Evolutionary conservation across 768 basidiomycete species (phyloP).

Genomic region (Boletus rubroflammeus): DNA sequence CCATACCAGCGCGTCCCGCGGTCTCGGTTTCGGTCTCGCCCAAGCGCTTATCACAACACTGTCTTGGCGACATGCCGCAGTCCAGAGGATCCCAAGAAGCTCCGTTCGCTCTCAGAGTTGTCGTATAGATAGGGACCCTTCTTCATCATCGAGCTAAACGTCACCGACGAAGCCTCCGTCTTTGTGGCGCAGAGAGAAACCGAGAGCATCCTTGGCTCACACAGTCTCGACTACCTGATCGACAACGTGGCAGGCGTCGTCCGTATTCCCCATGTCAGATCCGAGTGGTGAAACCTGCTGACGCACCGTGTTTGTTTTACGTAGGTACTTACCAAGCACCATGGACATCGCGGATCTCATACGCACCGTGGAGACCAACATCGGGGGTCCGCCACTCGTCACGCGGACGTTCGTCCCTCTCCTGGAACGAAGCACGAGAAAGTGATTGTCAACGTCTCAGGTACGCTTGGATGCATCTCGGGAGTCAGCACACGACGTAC

Average conservation of each 20-base stretch:
- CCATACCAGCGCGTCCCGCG: constrained; percentile 23
- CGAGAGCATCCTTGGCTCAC: constrained; percentile 1
- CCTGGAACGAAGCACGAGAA: constrained; percentile 29
- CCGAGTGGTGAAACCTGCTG: not conserved
- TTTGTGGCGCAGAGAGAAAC: not conserved
- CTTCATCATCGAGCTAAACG: constrained; percentile 29
- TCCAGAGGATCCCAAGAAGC: constrained; percentile 18
- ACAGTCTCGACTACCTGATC: constrained; percentile 34
- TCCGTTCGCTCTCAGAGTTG: constrained; percentile 18
- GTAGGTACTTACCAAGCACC: constrained; percentile 25
- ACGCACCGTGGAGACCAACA: constrained; percentile 26
- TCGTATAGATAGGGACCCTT: not conserved
- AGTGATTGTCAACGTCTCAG: constrained; percentile 34
- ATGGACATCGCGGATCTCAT: constrained; percentile 20
- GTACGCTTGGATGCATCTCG: constrained; percentile 27
- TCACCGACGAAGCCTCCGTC: constrained; percentile 17
- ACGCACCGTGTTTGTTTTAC: not conserved
- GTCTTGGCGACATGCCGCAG: constrained; percentile 33
- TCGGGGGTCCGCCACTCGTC: constrained; percentile 34
- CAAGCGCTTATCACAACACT: constrained; percentile 23
- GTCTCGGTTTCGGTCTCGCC: not conserved
- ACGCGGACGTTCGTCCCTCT: constrained; percentile 31
- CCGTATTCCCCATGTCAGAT: constrained; percentile 4
- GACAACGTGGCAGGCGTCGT: constrained; percentile 37
- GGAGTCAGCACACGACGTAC: constrained; percentile 29